phyloP scores from a whole-genome alignment of 2,329 filamentous ascomycete species.

The Fonsecaea pedrosoi region DNA sequence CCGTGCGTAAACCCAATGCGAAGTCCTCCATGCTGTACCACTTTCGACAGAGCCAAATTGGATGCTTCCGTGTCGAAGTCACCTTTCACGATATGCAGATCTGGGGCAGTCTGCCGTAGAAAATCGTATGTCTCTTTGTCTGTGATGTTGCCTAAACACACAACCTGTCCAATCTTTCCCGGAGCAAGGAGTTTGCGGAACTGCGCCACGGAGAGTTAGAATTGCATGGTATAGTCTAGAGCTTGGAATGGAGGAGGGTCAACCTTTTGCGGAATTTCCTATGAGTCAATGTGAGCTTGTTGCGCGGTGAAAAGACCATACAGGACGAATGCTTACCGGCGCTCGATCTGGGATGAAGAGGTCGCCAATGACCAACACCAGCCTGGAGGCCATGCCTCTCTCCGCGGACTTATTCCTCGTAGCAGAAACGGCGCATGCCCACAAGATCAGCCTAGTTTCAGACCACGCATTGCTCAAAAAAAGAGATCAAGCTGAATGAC shows the following conservation, averaged over 20 bases:
- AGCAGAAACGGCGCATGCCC: conserved; percentile 27
- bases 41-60: conserved; percentile 69
- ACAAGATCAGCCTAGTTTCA: conserved; percentile 9
- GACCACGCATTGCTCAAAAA: conserved; percentile 1
- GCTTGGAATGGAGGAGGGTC: conserved; percentile 26
- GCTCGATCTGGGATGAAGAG: conserved; percentile 92
- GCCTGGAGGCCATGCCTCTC: conserved; percentile 73
- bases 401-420: conserved; percentile 16
- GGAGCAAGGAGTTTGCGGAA: conserved; percentile 86
- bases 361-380: conserved; percentile 91
- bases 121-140: conserved; percentile 82
- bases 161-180: conserved; percentile 81
- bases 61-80: conserved; percentile 73
- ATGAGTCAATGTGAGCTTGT: conserved; percentile 21
- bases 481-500: conserved; percentile 12
- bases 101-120: conserved; percentile 74
- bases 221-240: conserved; percentile 9
- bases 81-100: conserved; percentile 73
- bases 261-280: conserved; percentile 88
- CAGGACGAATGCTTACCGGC: conserved; percentile 61
- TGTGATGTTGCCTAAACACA: conserved; percentile 80
- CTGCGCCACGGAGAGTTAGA: conserved; percentile 52
- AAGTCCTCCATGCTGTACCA: conserved; percentile 71
- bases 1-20: conserved; percentile 75
- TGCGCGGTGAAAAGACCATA: conserved; percentile 16